Base-by-base conservation (phyloP, 805 yeast species). In the Nakazawaea ernobii region DNA sequence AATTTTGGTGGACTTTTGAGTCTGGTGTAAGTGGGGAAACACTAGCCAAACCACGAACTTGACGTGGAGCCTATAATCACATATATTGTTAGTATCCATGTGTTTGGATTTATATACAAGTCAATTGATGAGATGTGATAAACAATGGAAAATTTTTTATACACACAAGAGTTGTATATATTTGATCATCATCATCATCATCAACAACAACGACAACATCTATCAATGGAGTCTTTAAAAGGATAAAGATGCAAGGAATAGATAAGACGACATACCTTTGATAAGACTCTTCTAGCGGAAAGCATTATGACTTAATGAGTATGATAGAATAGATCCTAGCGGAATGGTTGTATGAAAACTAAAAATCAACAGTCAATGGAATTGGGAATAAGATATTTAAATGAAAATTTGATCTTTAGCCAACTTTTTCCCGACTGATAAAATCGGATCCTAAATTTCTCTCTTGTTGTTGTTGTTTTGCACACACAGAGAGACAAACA, bases 21-120 rank as follows among this genome's bases (percentile, higher is more conserved):
- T 76, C 82, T 60, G 67, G 73, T 58, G 78, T 76, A 47, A 76
- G 62, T 50, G 62, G 61, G 20, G 71, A 63, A 48, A 76, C 77
- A 53, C 81, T 75, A 57, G 80, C 81, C 61, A 74, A 62, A 49
- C 75, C 73, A 67, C 80, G 76, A 50, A 55, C 47, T 39, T 48
- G 33, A 53, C 60, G 58, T 52, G 61, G 58, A 39, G 36, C 27
- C 42, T 41, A 39, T 29, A 39, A 14, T n/a, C 4, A 38, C 24
- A 36, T 10, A 27, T 36, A 10, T 10, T 11, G 41, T 38, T 38
- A 38, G 41, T 38, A 26, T 6, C 7, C 11, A 11, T 2, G 9
- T 36, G 10, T 29, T 29, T n/a, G 32, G 24, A 3, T 20, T 3
- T 20, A 20, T 20, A 20, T 3, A 20, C 5, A 20, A 20, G 3